A percentile compares a stretch with the other conserved stretches of the same genome.
phyloP scores from a whole-genome alignment of 2,329 filamentous ascomycete species.

The Ascochyta rabiei region DNA sequence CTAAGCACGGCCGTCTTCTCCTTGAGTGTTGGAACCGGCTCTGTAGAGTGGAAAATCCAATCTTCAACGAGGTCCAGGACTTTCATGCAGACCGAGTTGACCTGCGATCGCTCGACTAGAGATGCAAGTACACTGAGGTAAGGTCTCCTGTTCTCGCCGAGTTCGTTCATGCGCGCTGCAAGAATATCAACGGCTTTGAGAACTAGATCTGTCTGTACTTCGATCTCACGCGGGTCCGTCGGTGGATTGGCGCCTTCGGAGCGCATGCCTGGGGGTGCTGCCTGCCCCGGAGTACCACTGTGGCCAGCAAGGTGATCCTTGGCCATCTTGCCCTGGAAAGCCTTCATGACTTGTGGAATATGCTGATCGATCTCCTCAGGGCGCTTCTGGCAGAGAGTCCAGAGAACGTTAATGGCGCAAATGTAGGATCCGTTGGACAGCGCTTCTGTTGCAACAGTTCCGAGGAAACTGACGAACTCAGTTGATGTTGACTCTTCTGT shows the following conservation, averaged over 20 bases:
- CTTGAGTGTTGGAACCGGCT: constrained; percentile 95
- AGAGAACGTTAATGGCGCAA: constrained; percentile 89
- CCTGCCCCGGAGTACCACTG: constrained; percentile 53
- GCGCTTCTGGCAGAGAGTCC: constrained; percentile 85
- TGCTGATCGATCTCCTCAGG: constrained; percentile 89
- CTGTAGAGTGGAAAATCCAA: constrained; percentile 95
- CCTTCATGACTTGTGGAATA: constrained; percentile 87
- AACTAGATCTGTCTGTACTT: constrained; percentile 88
- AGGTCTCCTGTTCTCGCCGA: constrained; percentile 88
- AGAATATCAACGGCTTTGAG: constrained; percentile 95
- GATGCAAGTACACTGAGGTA: constrained; percentile 95
- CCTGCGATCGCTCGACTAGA: constrained; percentile 92
- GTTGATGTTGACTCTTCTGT: constrained; percentile 78
- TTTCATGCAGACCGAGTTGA: constrained; percentile 85
- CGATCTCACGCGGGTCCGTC: constrained; percentile 76
- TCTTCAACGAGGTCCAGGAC: constrained; percentile 91
- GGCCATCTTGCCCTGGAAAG: constrained; percentile 86
- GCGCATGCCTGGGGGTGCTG: constrained; percentile 46
- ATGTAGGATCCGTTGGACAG: constrained; percentile 81
- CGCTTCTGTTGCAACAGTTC: constrained; percentile 84
- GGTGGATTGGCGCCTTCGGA: constrained; percentile 65
- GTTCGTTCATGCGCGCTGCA: constrained; percentile 86
- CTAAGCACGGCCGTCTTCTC: constrained; percentile 99
- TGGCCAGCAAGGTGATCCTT: constrained; percentile 83
- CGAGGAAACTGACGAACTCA: constrained; percentile 85